Base-by-base conservation (phyloP, 345 rosid species). In the Geranium rotundifolium region DNA sequence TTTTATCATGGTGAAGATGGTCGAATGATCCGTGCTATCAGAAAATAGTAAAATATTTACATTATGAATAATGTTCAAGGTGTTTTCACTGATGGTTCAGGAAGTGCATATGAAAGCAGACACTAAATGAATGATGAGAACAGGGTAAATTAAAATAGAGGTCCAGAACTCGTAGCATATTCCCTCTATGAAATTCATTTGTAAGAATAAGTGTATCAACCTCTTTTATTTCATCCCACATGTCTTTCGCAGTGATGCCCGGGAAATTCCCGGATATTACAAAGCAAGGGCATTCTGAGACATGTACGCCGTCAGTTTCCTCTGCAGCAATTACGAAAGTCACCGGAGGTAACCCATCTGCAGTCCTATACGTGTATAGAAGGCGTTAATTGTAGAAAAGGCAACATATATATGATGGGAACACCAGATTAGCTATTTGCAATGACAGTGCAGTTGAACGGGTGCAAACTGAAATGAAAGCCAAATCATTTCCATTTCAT, bases 201-300 rank as follows among this genome's bases (percentile, higher is more conserved):
- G 7, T 46, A 58, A 16, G 16, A 59, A 29, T 20, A 46, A 23
- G 39, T 30, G 18, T 57, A 49, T 65, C 58, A 60, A 92, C 98
- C 95, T 87, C 78, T 75, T 82, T 92, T 23, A 92, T 77, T 72
- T 77, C 80, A 54, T 82, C 65, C 98, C 98, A 92, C 97, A 92
- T 83, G 29, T 85, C 91, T 67, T 79, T 84, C 19, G 97, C 95
- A 54, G 88, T 81, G 73, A 85, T 62, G 52, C 95, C 91, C 56
- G 68, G 72, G 56, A 79, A 75, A 66, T 85, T 72, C 34, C 98
- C 98, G 15, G 88, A 76, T 71, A 84, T 73, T 68, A 77, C 75
- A 73, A 89, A 92, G 69, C 69, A 71, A n/a, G 97, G 95, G 61
- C 98, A 89, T 65, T 69, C 65, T 10, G 95, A 85, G 70, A 92